Base-by-base conservation (phyloP, 139 green algal genomes). In the Volvox reticuliferus region DNA sequence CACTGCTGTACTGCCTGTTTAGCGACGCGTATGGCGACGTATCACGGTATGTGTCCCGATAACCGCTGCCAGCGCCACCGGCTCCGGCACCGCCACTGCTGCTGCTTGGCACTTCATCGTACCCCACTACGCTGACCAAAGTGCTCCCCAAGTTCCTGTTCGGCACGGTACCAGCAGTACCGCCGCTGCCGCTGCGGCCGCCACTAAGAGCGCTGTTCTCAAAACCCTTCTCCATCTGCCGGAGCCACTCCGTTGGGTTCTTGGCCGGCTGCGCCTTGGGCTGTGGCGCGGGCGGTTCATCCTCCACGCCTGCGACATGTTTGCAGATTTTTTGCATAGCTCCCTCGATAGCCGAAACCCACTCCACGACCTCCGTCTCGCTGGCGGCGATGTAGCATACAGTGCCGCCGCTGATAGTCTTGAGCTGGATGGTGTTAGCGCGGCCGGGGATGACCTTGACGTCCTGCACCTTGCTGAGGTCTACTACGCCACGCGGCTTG, bases 331-430 rank as follows among this genome's bases (percentile, higher is more conserved):
- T 79, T 26, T 91, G 83, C 24, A 98, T 94, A 0, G 96, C 93
- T 3, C 93, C 94, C 80, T 99, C 96, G n/a, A 99, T 80, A 0
- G 96, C 97, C 1, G 94, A 97, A 63, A 98, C 93, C 97, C 97
- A 99, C 93, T 98, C 96, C 36, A 99, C 97, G 83, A 97, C 93
- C 83, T 98, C 96, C 5, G 96, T 99, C 93, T 99, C 97, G 87
- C 76, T 96, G 68, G 98, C 96, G n/a, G 92, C 92, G 16, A 99
- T 81, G 89, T 98, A 99, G 78, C 87, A 95, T 12, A 98, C 95
- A 12, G 84, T 91, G 78, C 93, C 94, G 37, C 96, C 96, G 35
- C 37, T 92, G 35, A 89, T 93, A 63, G 97, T 98, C 79, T 96
- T 97, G 63, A 99, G 90, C 86, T 97, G 96, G 75, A 99, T 95